Evolutionary conservation across 495 filamentous ascomycete genomes (phyloP), one percentile per base, ranked within the genome.

Genomic region (Staphylotrichum tortipilum): DNA sequence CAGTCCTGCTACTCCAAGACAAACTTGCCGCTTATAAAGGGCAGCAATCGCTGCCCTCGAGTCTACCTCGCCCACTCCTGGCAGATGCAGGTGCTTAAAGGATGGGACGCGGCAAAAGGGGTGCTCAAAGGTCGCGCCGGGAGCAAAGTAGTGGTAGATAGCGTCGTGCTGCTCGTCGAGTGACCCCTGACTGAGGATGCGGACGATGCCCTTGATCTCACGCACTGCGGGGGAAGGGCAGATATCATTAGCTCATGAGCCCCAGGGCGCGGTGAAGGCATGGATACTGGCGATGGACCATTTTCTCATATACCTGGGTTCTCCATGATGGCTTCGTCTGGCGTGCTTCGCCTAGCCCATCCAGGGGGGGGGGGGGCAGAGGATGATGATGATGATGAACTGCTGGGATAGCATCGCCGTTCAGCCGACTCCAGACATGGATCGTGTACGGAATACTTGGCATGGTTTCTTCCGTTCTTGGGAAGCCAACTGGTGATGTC

Each of bases 91-190:
- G 18, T 70, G 51, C 7, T 62, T 64, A 62, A 80, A 81, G 52
- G 74, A 77, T 30, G 79, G 78, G 2, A 88, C 82, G 18, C 80
- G 80, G 60, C 85, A 91, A 65, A 94, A 85, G 0, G 89, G 88
- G 60, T 95, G 89, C 3, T 77, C 71, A 62, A 94, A 92, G 48
- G 78, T 74, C 14, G 85, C 81, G 53, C 79, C 64, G 8, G 73
- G 75, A 2, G 80, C 77, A 69, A 87, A 95, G 65, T 85, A 89
- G 10, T 65, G 71, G 41, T 87, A 72, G 18, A 95, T 62, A 5
- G 82, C 70, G 15, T 73, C 63, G 22, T 69, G 63, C 66, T 94
- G 89, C 23, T 78, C 63, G 0, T 74, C 66, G 0, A 84, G 85
- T 0, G 77, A 62, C 12, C 80, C 76, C 62, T 86, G 78, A 22